Conservation (phyloP, 164 flowering plant species). For the Cinnamomum chago region DNA sequence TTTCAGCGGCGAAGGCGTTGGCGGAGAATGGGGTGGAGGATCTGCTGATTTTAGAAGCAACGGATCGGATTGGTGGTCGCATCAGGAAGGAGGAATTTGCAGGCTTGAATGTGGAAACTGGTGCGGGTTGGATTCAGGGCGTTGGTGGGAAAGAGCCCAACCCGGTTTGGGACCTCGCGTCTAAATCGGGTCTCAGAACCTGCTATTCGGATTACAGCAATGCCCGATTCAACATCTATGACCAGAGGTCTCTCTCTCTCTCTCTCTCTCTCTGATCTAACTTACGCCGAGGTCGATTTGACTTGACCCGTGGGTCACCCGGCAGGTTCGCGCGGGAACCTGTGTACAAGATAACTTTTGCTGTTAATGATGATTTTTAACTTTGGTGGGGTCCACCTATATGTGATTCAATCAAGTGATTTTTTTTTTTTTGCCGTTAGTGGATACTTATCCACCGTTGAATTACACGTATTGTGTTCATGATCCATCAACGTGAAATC, state of each 20-base stretch:
- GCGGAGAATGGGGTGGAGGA: constrained; percentile 76
- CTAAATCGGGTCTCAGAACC: constrained; percentile 53
- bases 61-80: constrained; percentile 87
- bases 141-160: constrained; percentile 78
- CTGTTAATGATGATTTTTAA: too few relatives aligned
- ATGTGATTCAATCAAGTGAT: too few relatives aligned
- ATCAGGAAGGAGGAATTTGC: constrained; percentile 67
- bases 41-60: constrained; percentile 68
- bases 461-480: too few relatives aligned
- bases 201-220: constrained; percentile 83
- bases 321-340: too few relatives aligned
- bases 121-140: constrained; percentile 94
- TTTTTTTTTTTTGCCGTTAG: too few relatives aligned
- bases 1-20: constrained; percentile 78
- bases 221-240: constrained; percentile 86
- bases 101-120: constrained; percentile 74
- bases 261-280: background rate
- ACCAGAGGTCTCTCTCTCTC: constrained; percentile 44
- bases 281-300: background rate
- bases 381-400: too few relatives aligned
- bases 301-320: background rate
- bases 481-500: too few relatives aligned
- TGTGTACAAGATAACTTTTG: too few relatives aligned
- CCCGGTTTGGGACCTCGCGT: constrained; percentile 87
- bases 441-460: too few relatives aligned